phyloP scores from a whole-genome alignment of 768 basidiomycete species.

The Punctularia strigosozonata region DNA sequence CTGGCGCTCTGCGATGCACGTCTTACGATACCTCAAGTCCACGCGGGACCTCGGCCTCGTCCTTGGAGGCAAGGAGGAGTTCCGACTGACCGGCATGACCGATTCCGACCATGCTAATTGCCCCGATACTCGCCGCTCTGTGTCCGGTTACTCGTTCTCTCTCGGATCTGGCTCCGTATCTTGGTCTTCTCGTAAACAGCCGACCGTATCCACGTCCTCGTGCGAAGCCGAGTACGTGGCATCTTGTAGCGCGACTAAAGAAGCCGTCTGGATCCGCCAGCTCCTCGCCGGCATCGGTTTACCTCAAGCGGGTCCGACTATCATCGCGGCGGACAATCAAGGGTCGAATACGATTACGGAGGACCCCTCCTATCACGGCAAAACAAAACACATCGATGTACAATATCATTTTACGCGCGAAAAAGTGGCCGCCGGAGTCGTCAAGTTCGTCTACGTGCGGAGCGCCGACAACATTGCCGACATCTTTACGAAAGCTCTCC shows the following conservation, averaged over 20 bases:
- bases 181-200: slow-evolving; percentile 18
- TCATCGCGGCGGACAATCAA: slow-evolving; percentile 14
- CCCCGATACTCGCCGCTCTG: slow-evolving; percentile 11
- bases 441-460: slow-evolving; percentile 5
- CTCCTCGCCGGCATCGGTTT: slow-evolving; percentile 11
- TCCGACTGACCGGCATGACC: slow-evolving; percentile 7
- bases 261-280: slow-evolving; percentile 14
- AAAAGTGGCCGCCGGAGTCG: slow-evolving; percentile 4
- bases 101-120: slow-evolving; percentile 21
- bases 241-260: too few species aligned
- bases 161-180: slow-evolving; percentile 11
- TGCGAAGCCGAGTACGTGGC: too few species aligned
- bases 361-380: slow-evolving; percentile 18
- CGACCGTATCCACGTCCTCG: slow-evolving; percentile 17
- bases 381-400: slow-evolving; percentile 27
- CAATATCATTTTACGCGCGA: slow-evolving; percentile 21
- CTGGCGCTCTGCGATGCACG: slow-evolving; percentile 13
- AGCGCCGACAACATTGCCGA: slow-evolving; percentile 5
- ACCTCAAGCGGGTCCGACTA: slow-evolving; percentile 4
- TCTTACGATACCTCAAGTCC: slow-evolving; percentile 13
- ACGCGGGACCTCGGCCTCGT: slow-evolving; percentile 5
- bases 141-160: slow-evolving; percentile 17
- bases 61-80: slow-evolving; percentile 7
- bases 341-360: slow-evolving; percentile 10
- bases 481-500: slow-evolving; percentile 8